Evolutionary conservation across 805 yeast genomes (phyloP).

Genomic region (Blastobotrys mokoenaii): DNA sequence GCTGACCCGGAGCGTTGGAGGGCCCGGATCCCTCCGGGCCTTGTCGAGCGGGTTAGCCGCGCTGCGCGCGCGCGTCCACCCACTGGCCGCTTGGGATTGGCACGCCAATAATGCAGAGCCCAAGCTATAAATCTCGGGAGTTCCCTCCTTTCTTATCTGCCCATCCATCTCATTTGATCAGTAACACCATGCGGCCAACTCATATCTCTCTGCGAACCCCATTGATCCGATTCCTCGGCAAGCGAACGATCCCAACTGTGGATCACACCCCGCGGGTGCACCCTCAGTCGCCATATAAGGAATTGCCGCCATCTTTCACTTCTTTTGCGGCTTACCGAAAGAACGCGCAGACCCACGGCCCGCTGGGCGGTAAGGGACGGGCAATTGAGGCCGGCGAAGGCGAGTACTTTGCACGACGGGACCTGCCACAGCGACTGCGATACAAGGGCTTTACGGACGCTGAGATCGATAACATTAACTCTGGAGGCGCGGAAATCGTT

Average conservation of each 20-base stretch:
- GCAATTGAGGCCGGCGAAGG: slow-evolving; percentile 20
- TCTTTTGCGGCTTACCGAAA: slow-evolving; percentile 28
- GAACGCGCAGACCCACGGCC: slow-evolving; percentile 28
- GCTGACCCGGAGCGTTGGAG: too few relatives aligned
- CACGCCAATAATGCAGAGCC: too few relatives aligned
- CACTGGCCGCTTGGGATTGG: too few relatives aligned
- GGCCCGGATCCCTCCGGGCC: too few relatives aligned
- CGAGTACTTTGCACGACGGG: slow-evolving; percentile 41
- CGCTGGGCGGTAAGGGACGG: slow-evolving; percentile 22
- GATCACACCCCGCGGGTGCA: slow-evolving; percentile 36
- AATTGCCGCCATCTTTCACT: slow-evolving; percentile 32
- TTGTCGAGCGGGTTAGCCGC: too few relatives aligned
- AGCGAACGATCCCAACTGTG: slow-evolving; percentile 36
- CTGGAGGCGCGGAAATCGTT: slow-evolving; percentile 73
- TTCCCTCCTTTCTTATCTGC: too few relatives aligned
- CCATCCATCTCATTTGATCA: background rate
- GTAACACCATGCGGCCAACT: slow-evolving; percentile 25
- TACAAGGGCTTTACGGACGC: slow-evolving; percentile 50
- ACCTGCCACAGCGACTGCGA: slow-evolving; percentile 69
- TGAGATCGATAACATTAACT: slow-evolving; percentile 69
- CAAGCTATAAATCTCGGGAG: too few relatives aligned
- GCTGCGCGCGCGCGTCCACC: too few relatives aligned
- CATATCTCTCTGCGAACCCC: slow-evolving; percentile 36
- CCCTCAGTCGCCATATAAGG: slow-evolving; percentile 32
- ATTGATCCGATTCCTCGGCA: slow-evolving; percentile 80